Conservation (phyloP, 2,329 filamentous ascomycete genomes). For the Zelopaecilomyces penicillatus region DNA sequence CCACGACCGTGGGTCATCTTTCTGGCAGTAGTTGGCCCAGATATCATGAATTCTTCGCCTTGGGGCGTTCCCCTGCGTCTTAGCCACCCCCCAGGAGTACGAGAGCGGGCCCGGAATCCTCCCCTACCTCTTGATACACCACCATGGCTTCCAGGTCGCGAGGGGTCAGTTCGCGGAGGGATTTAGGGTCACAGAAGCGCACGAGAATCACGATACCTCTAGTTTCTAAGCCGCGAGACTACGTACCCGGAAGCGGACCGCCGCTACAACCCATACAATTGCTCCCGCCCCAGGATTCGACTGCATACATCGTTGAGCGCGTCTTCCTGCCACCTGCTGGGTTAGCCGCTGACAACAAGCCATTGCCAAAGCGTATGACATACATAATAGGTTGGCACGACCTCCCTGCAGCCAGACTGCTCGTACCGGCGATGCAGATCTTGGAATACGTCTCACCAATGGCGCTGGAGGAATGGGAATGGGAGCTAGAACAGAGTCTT, state of each 20-base stretch:
- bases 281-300: slow-evolving; percentile 39
- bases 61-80: too few species aligned
- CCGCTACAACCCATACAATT: slow-evolving; percentile 39
- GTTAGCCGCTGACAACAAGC: slow-evolving; percentile 24
- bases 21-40: too few species aligned
- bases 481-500: slow-evolving; percentile 31
- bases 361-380: slow-evolving; percentile 35
- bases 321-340: slow-evolving; percentile 35
- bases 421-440: slow-evolving; percentile 39
- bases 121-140: neutral
- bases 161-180: too few species aligned
- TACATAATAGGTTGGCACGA: slow-evolving; percentile 50
- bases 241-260: slow-evolving; percentile 40
- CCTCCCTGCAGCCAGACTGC: slow-evolving; percentile 37
- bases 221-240: slow-evolving; percentile 19
- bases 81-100: too few species aligned
- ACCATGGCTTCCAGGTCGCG: too few species aligned
- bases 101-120: too few species aligned
- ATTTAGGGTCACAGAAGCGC: neutral
- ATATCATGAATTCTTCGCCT: too few species aligned
- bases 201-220: slow-evolving; percentile 6
- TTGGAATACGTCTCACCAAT: slow-evolving; percentile 51
- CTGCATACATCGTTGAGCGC: slow-evolving; percentile 49
- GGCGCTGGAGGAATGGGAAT: slow-evolving; percentile 50
- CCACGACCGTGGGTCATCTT: too few species aligned